phyloP scores from a whole-genome alignment of 1,139 yeast species.

The Debaryomyces sp. region DNA sequence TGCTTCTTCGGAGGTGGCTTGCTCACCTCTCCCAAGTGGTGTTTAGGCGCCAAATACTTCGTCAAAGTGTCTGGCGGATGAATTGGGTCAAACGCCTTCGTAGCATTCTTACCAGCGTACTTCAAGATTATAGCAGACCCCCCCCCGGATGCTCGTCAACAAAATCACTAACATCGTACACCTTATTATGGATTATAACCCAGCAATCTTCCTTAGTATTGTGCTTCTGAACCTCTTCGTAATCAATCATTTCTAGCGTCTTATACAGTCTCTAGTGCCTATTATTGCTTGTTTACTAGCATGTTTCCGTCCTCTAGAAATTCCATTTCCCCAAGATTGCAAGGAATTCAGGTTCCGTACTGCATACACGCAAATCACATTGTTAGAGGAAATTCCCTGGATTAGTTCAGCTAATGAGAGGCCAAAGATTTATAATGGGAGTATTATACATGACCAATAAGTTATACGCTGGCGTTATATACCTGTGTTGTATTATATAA shows the following conservation, averaged over 20 bases:
- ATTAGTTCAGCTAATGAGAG: not conserved
- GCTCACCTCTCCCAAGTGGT: slow-evolving; percentile 38
- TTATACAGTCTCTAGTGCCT: not conserved
- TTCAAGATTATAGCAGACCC: slow-evolving; percentile 54
- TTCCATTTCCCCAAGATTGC: not conserved
- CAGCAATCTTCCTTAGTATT: slow-evolving; percentile 50
- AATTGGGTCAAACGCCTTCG: slow-evolving; percentile 67
- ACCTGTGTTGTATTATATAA: too few species aligned
- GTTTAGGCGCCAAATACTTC: slow-evolving; percentile 38
- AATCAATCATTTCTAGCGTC: slow-evolving; percentile 9
- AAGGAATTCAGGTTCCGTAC: not conserved
- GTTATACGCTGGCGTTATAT: too few species aligned
- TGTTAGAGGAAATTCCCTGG: not conserved
- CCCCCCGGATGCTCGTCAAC: slow-evolving; percentile 59
- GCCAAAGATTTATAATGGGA: not conserved
- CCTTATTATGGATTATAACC: slow-evolving; percentile 56
- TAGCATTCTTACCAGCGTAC: slow-evolving; percentile 62
- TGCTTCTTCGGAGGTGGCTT: slow-evolving; percentile 16
- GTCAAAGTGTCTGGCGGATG: slow-evolving; percentile 81
- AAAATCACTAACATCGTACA: slow-evolving; percentile 53
- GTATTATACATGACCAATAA: too few species aligned
- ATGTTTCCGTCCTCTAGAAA: not conserved
- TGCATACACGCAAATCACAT: not conserved
- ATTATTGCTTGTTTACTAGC: not conserved
- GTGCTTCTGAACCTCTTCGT: slow-evolving; percentile 41